phyloP scores from a whole-genome alignment of 2,329 filamentous ascomycete genomes.

The Colletotrichum sp. region DNA sequence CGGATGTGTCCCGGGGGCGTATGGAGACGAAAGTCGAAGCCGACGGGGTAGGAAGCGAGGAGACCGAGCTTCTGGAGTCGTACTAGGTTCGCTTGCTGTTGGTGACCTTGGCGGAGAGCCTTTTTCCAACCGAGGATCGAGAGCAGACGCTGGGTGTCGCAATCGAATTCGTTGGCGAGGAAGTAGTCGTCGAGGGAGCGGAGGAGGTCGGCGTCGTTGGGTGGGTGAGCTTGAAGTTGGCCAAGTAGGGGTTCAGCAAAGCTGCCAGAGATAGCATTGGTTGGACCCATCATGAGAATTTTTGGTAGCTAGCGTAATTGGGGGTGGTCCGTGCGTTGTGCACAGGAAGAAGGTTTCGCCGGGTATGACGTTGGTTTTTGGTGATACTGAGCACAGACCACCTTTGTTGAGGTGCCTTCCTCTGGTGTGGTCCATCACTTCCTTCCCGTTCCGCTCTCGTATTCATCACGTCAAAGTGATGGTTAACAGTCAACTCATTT shows the following conservation, averaged over 20 bases:
- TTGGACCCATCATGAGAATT: slow-evolving; percentile 21
- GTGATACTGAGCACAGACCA: not conserved
- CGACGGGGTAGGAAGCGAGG: not conserved
- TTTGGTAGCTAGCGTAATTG: slow-evolving; percentile 16
- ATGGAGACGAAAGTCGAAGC: not conserved
- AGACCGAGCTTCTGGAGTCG: slow-evolving; percentile 4
- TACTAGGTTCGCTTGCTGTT: not conserved
- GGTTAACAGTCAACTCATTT: not conserved
- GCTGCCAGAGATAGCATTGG: not conserved
- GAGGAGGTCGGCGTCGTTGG: not conserved
- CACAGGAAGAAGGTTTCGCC: not conserved
- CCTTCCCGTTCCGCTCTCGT: accelerated
- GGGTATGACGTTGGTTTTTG: slow-evolving; percentile 4
- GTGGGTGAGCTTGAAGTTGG: not conserved
- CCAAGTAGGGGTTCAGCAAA: slow-evolving; percentile 6
- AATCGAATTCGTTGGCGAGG: not conserved
- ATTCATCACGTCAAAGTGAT: not conserved
- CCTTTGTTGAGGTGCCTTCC: not conserved
- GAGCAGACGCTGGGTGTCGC: not conserved
- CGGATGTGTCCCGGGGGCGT: not conserved
- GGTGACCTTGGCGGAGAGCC: not conserved
- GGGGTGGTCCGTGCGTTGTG: not conserved
- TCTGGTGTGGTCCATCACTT: not conserved
- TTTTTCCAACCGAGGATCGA: slow-evolving; percentile 5
- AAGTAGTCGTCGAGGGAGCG: not conserved